Evolutionary conservation across 768 basidiomycete species (phyloP).

Genomic region (Suillus tomentosus): DNA sequence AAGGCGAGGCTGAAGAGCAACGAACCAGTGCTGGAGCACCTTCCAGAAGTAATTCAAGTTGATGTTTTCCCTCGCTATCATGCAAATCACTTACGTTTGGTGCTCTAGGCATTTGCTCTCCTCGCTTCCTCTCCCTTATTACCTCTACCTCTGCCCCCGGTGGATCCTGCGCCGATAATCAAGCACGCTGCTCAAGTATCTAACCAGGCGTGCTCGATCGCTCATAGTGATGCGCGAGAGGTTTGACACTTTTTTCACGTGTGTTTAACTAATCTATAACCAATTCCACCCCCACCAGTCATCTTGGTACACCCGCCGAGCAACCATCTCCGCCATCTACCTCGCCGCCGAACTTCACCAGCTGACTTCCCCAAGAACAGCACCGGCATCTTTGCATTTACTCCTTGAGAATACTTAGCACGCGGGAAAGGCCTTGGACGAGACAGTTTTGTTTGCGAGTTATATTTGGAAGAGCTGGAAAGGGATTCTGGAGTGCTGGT

Average conservation of each 20-base stretch:
- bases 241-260: constrained; percentile 38
- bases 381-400: constrained; percentile 66
- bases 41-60: constrained; percentile 77
- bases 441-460: constrained; percentile 54
- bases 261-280: neutral
- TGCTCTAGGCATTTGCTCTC: constrained; percentile 67
- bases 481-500: constrained; percentile 56
- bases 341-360: constrained; percentile 74
- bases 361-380: no score
- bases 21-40: constrained; percentile 52
- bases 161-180: constrained; percentile 63
- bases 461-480: constrained; percentile 57
- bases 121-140: constrained; percentile 52
- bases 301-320: constrained; percentile 43
- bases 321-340: constrained; percentile 67
- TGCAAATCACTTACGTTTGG: neutral
- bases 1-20: constrained; percentile 62
- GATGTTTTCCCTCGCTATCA: no score
- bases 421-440: constrained; percentile 49
- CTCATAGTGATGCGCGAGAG: constrained; percentile 55
- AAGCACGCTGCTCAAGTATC: constrained; percentile 64
- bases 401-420: constrained; percentile 54
- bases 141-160: constrained; percentile 37
- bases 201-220: constrained; percentile 66
- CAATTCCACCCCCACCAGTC: constrained; percentile 39